Percentiles rank a stretch among this genome's conserved stretches.
Evolutionary conservation across 371 early-diverging fungal species (phyloP).

Genomic region (Rhizopus arrhizus): DNA sequence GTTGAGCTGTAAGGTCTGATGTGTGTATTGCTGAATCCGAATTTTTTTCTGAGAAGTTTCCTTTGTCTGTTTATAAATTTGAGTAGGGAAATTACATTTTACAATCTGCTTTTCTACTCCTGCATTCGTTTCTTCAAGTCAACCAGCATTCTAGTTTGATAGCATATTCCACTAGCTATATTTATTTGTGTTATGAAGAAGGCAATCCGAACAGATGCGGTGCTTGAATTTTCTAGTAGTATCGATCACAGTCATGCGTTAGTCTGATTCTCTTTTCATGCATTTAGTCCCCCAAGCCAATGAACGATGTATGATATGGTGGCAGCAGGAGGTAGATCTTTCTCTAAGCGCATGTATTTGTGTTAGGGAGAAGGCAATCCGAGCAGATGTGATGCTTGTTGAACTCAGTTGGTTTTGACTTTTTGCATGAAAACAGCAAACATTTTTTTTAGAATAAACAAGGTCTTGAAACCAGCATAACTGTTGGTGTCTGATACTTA

Average conservation of each 20-base stretch:
- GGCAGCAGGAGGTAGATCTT: slow-evolving; percentile 21
- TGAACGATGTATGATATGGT: slow-evolving; percentile 20
- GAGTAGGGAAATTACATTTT: slow-evolving; percentile 11
- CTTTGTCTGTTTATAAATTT: slow-evolving; percentile 5
- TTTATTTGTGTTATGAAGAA: slow-evolving; percentile 19
- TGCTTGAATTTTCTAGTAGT: slow-evolving; percentile 9
- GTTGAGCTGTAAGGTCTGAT: too few relatives aligned
- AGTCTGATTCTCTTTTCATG: slow-evolving; percentile 21
- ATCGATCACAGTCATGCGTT: slow-evolving; percentile 11
- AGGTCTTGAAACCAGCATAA: slow-evolving; percentile 4
- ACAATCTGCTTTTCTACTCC: slow-evolving; percentile 9
- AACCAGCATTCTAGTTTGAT: slow-evolving; percentile 10
- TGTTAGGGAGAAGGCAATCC: slow-evolving; percentile 20
- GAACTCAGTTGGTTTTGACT: slow-evolving; percentile 2
- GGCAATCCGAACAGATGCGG: slow-evolving; percentile 20
- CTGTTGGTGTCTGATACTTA: slow-evolving; percentile 7
- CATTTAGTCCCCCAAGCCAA: slow-evolving; percentile 16
- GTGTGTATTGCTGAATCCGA: too few relatives aligned
- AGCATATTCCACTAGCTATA: slow-evolving; percentile 13
- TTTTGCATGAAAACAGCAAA: slow-evolving; percentile 10
- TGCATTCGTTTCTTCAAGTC: slow-evolving; percentile 11
- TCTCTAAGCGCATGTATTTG: slow-evolving; percentile 19
- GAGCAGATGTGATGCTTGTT: slow-evolving; percentile 19
- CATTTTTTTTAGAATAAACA: slow-evolving; percentile 7
- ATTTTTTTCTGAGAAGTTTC: slow-evolving; percentile 4